A percentile compares a stretch with the other conserved stretches of the same genome.
Evolutionary conservation across 345 rosid species (phyloP).

Genomic region (Arabidopsis arenosa): DNA sequence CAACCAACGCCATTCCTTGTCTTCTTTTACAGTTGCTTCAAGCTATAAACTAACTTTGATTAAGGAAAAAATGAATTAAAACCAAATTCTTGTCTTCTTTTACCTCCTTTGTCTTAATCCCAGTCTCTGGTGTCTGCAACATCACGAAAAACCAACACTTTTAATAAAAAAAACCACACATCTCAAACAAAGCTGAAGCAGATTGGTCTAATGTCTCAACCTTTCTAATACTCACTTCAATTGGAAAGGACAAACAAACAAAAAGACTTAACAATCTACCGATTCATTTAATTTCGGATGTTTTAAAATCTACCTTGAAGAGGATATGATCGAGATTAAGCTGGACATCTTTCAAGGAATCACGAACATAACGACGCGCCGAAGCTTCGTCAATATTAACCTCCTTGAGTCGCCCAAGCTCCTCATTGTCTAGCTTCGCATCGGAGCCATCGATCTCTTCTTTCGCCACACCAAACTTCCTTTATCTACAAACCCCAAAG

Average conservation of each 20-base stretch:
- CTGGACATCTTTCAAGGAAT: constrained; percentile 75
- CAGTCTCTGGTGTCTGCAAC: constrained; percentile 70
- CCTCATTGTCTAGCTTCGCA: constrained; percentile 54
- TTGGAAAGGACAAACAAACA: too few species aligned
- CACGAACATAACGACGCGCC: constrained; percentile 76
- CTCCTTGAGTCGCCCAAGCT: constrained; percentile 60
- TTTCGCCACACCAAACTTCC: constrained; percentile 39
- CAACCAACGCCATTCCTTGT: too few species aligned
- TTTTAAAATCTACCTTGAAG: constrained; percentile 61
- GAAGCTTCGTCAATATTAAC: constrained; percentile 78
- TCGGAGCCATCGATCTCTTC: constrained; percentile 49
- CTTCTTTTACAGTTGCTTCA: too few species aligned
- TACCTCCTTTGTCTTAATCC: constrained; percentile 81
- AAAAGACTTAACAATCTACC: too few species aligned
- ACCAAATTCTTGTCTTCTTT: neutral
- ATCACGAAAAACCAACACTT: neutral
- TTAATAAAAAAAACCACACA: neutral
- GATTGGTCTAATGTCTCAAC: constrained; percentile 20
- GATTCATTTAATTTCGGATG: neutral
- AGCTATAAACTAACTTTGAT: constrained; percentile 26
- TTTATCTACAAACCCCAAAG: constrained; percentile 45
- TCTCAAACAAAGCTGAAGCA: constrained; percentile 16
- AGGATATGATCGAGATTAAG: constrained; percentile 79
- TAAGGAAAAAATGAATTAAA: neutral
- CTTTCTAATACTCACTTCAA: constrained; percentile 31